A percentile compares a stretch with the other conserved stretches of the same genome.
Conservation (phyloP, 2,329 filamentous ascomycete species). For the Botryotinia calthae region DNA sequence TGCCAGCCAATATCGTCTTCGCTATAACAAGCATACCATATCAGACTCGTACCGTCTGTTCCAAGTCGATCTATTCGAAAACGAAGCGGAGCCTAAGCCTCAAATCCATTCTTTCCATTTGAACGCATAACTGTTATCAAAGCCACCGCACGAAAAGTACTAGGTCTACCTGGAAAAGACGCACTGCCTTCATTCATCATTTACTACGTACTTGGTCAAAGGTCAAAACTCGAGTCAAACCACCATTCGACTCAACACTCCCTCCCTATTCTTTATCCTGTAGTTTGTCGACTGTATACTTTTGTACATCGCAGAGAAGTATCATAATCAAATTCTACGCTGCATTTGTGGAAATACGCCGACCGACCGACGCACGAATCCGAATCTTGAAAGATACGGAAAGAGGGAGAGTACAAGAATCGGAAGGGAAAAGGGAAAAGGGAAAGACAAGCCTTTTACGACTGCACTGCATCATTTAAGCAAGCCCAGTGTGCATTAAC, state of each 20-base stretch:
- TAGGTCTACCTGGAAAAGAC: background rate
- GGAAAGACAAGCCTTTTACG: background rate
- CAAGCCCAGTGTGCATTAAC: background rate
- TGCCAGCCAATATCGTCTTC: background rate
- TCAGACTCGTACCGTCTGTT: background rate
- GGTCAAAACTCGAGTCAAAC: conserved; percentile 10
- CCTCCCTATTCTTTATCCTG: background rate
- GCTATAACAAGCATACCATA: background rate
- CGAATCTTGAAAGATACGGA: conserved; percentile 20
- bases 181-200: background rate
- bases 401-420: conserved; percentile 21
- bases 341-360: background rate
- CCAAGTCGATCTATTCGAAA: background rate
- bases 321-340: conserved; percentile 7
- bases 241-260: background rate
- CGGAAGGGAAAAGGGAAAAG: conserved; percentile 16
- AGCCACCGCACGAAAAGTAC: background rate
- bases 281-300: background rate
- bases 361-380: conserved; percentile 20
- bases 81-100: background rate
- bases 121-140: background rate
- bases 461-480: background rate
- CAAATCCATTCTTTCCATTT: background rate
- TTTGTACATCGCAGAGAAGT: background rate
- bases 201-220: background rate